phyloP scores from a whole-genome alignment of 176 grass and related monocot species.

The Rhipidocladum racemiflorum region DNA sequence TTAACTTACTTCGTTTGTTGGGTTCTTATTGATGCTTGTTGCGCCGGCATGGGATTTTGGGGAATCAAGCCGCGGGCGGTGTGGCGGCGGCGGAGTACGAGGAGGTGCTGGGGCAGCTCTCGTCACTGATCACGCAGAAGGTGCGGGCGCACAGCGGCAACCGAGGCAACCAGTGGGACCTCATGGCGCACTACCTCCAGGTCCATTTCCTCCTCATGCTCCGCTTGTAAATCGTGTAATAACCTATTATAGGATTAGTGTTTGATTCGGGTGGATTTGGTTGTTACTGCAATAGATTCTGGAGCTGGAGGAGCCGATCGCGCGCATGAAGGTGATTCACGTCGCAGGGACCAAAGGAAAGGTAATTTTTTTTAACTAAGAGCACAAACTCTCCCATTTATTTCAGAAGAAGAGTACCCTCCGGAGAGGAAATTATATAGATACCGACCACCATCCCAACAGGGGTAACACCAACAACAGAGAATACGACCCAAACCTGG shows the following conservation, averaged over 20 bases:
- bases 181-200: conserved; percentile 77
- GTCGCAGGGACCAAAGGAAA: conserved; percentile 93
- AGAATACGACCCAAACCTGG: too few relatives aligned
- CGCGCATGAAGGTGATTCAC: conserved; percentile 77
- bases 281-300: background rate
- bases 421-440: too few relatives aligned
- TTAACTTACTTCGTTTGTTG: background rate
- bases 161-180: conserved; percentile 72
- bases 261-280: background rate
- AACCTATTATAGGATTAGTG: background rate
- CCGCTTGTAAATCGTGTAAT: background rate
- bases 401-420: too few relatives aligned
- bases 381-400: too few relatives aligned
- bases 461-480: too few relatives aligned
- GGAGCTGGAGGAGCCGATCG: conserved; percentile 62
- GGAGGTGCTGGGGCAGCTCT: conserved; percentile 62
- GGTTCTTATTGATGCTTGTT: background rate
- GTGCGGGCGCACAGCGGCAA: conserved; percentile 68
- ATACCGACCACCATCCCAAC: too few relatives aligned
- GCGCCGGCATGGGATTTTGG: background rate
- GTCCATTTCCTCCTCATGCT: conserved; percentile 10
- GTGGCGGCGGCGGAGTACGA: conserved; percentile 51
- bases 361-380: conserved; percentile 29
- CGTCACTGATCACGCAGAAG: conserved; percentile 81
- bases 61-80: background rate